Evolutionary conservation across 2,329 filamentous ascomycete genomes (phyloP), one percentile per base, ranked within the genome.

Genomic region (Paracoccidioides lutzii): DNA sequence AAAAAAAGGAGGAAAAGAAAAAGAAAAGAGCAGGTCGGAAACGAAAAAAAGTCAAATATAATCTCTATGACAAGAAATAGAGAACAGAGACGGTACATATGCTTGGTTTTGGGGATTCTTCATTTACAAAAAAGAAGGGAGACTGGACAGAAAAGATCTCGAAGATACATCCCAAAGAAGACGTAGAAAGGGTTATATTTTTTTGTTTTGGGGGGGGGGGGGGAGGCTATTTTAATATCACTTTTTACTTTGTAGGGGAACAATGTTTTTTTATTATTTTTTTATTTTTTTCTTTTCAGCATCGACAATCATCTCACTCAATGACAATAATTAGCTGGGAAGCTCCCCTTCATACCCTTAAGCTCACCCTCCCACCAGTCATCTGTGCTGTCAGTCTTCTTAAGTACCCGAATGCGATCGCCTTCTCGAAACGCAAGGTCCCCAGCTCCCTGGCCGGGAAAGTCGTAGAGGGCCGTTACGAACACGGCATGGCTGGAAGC

Each of bases 321-420:
- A 62, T 78, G 78, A 65, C 85, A 88, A 71, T 94, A 94, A 69
- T 94, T 94, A 5, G 88, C 88, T 0, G 88, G 88, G 66, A 94
- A 94, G 61, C 76, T 83, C 3, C 88, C 88, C 65, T 77, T 79
- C 32, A 75, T 68, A 0, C 88, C 88, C 43, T 76, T 75, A 12
- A 90, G 60, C 69, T 93, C 87, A 10, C 88, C 88, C 59, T 88
- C 81, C 88, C 88, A 94, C 88, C 88, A 94, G 66, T 93, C 88
- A 70, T 93, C 85, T 28, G 82, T 84, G 59, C 84, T 89, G 5
- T 81, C 79, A 2, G 88, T 93, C 73, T 85, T 88, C 73, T 87
- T 87, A 37, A 90, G 66, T 3, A 94, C 83, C 48, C 78, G 81
- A 62, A 94, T 94, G 52, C 79, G 76, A 64, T 93, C 88, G 1